A percentile compares a stretch with the other conserved stretches of the same genome.
Evolutionary conservation across 2,329 filamentous ascomycete species (phyloP).

Genomic region (Macrophomina phaseolina): DNA sequence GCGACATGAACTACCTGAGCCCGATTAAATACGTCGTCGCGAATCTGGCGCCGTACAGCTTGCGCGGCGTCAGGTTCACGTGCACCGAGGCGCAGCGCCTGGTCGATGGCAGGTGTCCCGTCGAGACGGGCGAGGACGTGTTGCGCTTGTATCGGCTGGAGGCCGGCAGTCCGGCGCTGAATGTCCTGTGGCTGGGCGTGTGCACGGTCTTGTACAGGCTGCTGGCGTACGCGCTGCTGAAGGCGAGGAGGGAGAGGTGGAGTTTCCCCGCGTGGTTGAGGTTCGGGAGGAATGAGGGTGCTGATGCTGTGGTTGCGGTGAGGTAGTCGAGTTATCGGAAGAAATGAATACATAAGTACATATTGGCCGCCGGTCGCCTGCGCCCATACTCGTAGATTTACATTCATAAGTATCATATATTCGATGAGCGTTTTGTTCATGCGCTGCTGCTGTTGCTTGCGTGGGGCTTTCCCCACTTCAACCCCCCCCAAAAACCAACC

Average conservation of each 20-base stretch:
- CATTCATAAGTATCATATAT: no score
- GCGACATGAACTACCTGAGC: conserved; percentile 72
- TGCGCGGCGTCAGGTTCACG: conserved; percentile 66
- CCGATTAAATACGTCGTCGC: conserved; percentile 73
- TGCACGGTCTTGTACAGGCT: conserved; percentile 70
- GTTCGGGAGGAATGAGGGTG: background rate
- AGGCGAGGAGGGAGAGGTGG: conserved; percentile 62
- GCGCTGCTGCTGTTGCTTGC: no score
- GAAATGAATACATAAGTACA: no score
- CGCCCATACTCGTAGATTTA: no score
- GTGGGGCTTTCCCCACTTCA: no score
- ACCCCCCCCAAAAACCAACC: no score
- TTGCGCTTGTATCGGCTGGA: conserved; percentile 71
- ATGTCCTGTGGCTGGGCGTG: conserved; percentile 67
- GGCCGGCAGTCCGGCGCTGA: conserved; percentile 61
- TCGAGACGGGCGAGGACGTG: conserved; percentile 70
- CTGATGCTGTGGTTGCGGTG: background rate
- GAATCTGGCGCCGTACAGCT: conserved; percentile 69
- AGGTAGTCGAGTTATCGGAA: background rate
- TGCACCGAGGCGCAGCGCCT: conserved; percentile 67
- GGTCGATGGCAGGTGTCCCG: conserved; percentile 66
- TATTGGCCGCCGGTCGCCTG: no score
- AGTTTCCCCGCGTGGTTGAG: background rate
- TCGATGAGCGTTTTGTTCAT: no score
- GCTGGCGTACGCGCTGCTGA: conserved; percentile 65